Evolutionary conservation across 1,139 yeast species (phyloP), one percentile per base, ranked within the genome.

Genomic region (Groenewaldozyma auringiensis): DNA sequence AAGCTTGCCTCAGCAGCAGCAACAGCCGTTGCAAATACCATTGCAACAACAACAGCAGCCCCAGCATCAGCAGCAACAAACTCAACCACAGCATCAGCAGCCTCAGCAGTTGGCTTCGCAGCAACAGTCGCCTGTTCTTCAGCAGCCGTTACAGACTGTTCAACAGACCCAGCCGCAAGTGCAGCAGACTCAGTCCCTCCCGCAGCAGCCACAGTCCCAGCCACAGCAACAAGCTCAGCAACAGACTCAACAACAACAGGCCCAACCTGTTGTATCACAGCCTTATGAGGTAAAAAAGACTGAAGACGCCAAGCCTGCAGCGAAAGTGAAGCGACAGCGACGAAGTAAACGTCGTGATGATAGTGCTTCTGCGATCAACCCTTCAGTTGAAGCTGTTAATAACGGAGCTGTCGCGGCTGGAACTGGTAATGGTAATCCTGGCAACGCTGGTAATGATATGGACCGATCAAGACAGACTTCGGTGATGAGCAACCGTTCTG

Each of bases 11-110:
- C 47, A 37, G 35, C 47, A 43, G 22, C 47, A 43, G 31, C 47
- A 44, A 32, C 37, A 35, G 31, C 43, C 20, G 27, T 20, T 8
- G 31, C 43, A 29, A n/a, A 22, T 14, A 14, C 47, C 29, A 17
- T 41, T 27, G 3, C 49, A 40, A 22, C 50, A 33, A 34, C 49
- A 43, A 14, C 45, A 43, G 27, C 51, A 47, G 31, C 47, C 40
- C 22, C 51, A 43, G 38, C 50, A 42, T 32, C 53, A 45, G 27
- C 47, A 37, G 17, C 48, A 47, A 27, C 42, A 37, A 29, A 48
- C 45, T 32, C 44, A 20, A 17, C 43, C 21, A 6, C 48, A 42
- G 40, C 49, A 37, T 17, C 40, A 21, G 25, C 46, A 22, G 31
- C 39, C 22, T 6, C 43, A 38, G n/a, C 46, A 45, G 34, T 52